Evolutionary conservation across 177 flowering plant genomes (phyloP).

Genomic region (Vitis hybrid): DNA sequence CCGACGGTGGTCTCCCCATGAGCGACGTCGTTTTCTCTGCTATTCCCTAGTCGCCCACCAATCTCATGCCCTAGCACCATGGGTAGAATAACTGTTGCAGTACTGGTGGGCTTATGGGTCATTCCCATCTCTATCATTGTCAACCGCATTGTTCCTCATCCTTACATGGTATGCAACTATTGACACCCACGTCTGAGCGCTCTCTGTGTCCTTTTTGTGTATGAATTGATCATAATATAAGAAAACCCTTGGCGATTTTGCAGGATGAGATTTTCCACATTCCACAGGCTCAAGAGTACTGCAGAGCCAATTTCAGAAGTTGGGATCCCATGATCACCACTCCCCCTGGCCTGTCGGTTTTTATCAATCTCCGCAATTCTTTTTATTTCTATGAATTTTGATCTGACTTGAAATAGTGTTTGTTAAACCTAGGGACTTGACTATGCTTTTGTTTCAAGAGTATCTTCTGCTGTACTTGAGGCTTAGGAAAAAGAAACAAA

Average conservation of each 20-base stretch:
- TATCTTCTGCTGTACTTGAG: too few species aligned
- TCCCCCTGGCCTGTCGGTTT: constrained; percentile 87
- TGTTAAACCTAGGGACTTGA: too few species aligned
- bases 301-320: constrained; percentile 72
- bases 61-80: constrained; percentile 17
- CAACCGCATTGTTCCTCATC: constrained; percentile 73
- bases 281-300: constrained; percentile 90
- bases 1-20: too few species aligned
- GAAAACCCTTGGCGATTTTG: neutral
- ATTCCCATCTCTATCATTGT: constrained; percentile 73
- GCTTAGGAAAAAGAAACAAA: too few species aligned
- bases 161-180: constrained; percentile 71
- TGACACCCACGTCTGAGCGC: too few species aligned
- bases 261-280: constrained; percentile 95
- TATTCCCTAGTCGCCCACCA: too few species aligned
- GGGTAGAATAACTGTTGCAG: constrained; percentile 66
- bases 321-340: constrained; percentile 99
- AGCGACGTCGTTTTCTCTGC: too few species aligned
- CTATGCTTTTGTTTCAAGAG: too few species aligned
- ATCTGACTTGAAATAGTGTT: neutral
- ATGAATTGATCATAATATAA: neutral
- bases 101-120: constrained; percentile 57
- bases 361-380: neutral
- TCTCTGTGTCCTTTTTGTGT: neutral
- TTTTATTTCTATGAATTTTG: neutral